Base-by-base conservation (phyloP, 345 rosid genomes). In the Boechera stricta region DNA sequence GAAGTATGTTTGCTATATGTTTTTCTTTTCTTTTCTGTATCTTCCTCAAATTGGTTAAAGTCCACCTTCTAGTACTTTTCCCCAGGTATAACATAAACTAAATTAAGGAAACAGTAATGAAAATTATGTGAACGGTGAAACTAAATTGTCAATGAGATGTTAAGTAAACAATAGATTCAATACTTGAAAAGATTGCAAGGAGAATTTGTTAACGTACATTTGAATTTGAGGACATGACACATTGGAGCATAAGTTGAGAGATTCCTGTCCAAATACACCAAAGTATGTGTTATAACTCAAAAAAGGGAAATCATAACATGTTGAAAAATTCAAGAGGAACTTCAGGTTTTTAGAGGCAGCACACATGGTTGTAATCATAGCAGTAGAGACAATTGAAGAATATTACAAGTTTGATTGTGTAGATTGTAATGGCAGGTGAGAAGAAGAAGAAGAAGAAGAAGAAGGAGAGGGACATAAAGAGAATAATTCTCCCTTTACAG, bases 341-440 rank as follows among this genome's bases (percentile, higher is more conserved):
- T 64, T 56, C 55, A 69, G 60, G 45, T 77, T 63, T 31, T 15
- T 4, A 45, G 52, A 64, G 71, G 66, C 67, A 77, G 66, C 35
- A 54, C 71, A 77, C 54, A 77, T 77, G 80, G 80, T 56, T 71
- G 76, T 64, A 64, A 77, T 77, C 80, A 77, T 77, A 70, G 51
- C 53, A 63, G 15, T 28, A 35, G 42, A 77, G 76, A 77, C 29
- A 64, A 70, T 12, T 45, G 80, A 77, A 77, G 66, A 63, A 69
- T n/a, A 44, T 52, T 29, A 62, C 75, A 62, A 45, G 28, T 55
- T 44, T 77, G 21, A 61, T 68, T 16, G 16, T 16, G 16, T 16
- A 16, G 16, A 16, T 16, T 69, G 73, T 39, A 39, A 70, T 77
- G 71, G 76, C 80, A 70, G 80, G 80, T 77, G 80, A 76, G 49